Evolutionary conservation across 495 filamentous ascomycete species (phyloP).

Genomic region (Talaromyces ruber): DNA sequence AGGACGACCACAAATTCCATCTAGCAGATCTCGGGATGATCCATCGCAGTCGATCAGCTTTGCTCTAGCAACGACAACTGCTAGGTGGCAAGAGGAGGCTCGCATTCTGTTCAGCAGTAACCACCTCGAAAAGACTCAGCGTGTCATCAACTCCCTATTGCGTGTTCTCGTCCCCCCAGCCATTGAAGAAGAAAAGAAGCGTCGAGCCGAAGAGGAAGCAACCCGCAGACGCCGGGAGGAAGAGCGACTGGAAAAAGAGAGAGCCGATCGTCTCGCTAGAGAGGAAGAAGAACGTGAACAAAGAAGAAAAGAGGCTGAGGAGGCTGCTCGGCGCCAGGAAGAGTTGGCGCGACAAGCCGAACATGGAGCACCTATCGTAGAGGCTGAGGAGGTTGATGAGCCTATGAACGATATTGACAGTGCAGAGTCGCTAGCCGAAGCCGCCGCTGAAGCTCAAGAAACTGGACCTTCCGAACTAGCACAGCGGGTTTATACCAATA

Average conservation of each 20-base stretch:
- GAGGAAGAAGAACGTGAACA: conserved; percentile 50
- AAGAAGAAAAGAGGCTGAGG: conserved; percentile 60
- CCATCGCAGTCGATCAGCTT: conserved; percentile 64
- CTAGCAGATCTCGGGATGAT: conserved; percentile 43
- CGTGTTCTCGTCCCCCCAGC: conserved; percentile 74
- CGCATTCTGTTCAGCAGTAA: conserved; percentile 68
- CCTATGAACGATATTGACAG: conserved; percentile 86
- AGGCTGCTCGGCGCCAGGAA: conserved; percentile 35
- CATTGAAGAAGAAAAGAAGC: conserved; percentile 62
- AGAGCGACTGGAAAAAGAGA: conserved; percentile 38
- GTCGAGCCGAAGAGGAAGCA: conserved; percentile 42
- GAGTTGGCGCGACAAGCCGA: conserved; percentile 38
- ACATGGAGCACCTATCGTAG: conserved; percentile 36
- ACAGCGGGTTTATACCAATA: conserved; percentile 63
- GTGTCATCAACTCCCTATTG: conserved; percentile 64
- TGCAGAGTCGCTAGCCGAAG: conserved; percentile 30
- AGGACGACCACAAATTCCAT: conserved; percentile 33
- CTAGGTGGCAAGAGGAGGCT: conserved; percentile 87
- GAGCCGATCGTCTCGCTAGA: conserved; percentile 44
- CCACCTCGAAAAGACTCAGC: conserved; percentile 61
- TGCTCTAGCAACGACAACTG: conserved; percentile 54
- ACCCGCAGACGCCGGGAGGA: conserved; percentile 40
- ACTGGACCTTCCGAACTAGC: conserved; percentile 41
- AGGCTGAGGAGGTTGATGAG: conserved; percentile 34
- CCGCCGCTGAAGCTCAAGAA: conserved; percentile 21